Percentiles rank a stretch among this genome's conserved stretches.
phyloP scores from a whole-genome alignment of 1,139 yeast species.

The Suhomyces terraborum region DNA sequence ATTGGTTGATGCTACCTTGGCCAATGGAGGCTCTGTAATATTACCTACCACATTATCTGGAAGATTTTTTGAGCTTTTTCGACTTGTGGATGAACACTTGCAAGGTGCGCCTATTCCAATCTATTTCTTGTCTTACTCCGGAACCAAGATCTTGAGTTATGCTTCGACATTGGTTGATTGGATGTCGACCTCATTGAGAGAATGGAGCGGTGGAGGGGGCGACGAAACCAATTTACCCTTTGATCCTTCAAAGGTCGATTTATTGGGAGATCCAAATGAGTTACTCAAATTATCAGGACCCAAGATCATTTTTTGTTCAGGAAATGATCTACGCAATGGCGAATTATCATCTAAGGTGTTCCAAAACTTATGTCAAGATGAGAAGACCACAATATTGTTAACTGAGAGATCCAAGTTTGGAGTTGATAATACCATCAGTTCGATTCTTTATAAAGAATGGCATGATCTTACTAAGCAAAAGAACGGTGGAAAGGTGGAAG shows the following conservation, averaged over 20 bases:
- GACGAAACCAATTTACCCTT: slow-evolving; percentile 60
- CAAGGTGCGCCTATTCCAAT: slow-evolving; percentile 67
- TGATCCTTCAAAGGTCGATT: slow-evolving; percentile 63
- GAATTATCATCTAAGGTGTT: slow-evolving; percentile 62
- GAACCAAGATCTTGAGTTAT: slow-evolving; percentile 74
- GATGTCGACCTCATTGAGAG: slow-evolving; percentile 83
- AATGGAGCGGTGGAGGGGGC: slow-evolving; percentile 61
- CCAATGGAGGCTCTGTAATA: slow-evolving; percentile 73
- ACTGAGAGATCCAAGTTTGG: slow-evolving; percentile 60
- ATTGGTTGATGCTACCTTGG: slow-evolving; percentile 64
- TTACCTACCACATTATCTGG: slow-evolving; percentile 86
- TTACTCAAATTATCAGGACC: slow-evolving; percentile 63
- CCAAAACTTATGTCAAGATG: slow-evolving; percentile 59
- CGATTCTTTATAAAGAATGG: slow-evolving; percentile 61
- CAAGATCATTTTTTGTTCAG: slow-evolving; percentile 80
- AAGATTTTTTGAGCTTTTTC: slow-evolving; percentile 76
- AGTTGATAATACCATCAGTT: slow-evolving; percentile 29
- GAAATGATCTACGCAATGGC: slow-evolving; percentile 67
- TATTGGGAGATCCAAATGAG: slow-evolving; percentile 59
- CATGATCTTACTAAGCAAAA: slow-evolving; percentile 38
- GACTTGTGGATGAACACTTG: slow-evolving; percentile 63
- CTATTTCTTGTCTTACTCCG: slow-evolving; percentile 73
- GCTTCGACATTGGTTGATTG: slow-evolving; percentile 92
- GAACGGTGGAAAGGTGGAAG: slow-evolving; percentile 47
- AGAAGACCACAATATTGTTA: slow-evolving; percentile 67